These are phyloP conservation scores for Aspergillus leporis DNA, from an alignment of 495 filamentous ascomycete species.

Conservation along the genomic window DNA sequence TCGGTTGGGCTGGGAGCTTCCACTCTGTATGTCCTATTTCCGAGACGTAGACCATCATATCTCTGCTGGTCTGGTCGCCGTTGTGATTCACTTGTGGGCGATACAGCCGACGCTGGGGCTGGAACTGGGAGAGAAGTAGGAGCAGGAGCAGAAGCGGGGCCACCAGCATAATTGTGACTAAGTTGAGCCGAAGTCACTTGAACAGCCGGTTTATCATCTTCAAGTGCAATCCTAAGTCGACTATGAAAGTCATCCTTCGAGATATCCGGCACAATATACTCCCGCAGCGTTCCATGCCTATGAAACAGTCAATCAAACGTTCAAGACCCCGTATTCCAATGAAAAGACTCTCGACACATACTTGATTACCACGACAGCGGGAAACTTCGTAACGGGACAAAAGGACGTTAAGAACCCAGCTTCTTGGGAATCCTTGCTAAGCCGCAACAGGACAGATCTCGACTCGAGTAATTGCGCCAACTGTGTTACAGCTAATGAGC, in stretches of 20 bases:
- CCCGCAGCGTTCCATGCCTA: conserved; percentile 61
- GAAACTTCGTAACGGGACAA: conserved; percentile 71
- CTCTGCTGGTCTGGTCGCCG: not conserved
- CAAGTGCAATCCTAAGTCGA: conserved; percentile 46
- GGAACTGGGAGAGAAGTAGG: conserved; percentile 12
- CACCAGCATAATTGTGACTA: not conserved
- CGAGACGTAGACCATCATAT: conserved; percentile 12
- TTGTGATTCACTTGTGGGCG: not conserved
- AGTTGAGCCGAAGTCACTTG: not conserved
- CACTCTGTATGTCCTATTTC: not conserved
- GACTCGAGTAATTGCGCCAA: conserved; percentile 49
- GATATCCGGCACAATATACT: conserved; percentile 62
- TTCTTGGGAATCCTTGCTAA: conserved; percentile 71
- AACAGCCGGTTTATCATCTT: conserved; percentile 8
- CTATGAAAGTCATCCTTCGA: conserved; percentile 57
- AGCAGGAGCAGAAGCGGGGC: conserved; percentile 13
- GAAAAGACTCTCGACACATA: conserved; percentile 33
- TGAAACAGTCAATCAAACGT: conserved; percentile 13
- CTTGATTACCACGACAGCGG: conserved; percentile 76
- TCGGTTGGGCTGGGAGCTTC: not conserved
- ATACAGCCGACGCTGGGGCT: conserved; percentile 12
- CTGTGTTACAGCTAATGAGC: conserved; percentile 22
- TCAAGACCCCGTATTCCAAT: not conserved
- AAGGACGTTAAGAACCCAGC: conserved; percentile 78
- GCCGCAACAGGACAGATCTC: conserved; percentile 65